Conservation (phyloP, 345 rosid species). For the Euphorbia pulcherrima region DNA sequence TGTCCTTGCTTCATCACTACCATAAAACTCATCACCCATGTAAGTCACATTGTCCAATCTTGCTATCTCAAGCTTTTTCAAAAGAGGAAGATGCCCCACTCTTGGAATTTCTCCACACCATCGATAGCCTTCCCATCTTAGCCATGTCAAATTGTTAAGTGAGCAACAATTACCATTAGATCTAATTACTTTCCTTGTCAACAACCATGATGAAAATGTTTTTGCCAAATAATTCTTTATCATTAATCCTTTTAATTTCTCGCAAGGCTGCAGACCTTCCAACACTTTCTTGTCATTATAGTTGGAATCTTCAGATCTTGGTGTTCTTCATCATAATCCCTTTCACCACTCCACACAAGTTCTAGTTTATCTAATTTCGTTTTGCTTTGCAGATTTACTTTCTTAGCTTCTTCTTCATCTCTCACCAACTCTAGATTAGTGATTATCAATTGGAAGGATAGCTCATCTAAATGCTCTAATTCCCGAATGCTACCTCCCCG, state of each 20-base stretch:
- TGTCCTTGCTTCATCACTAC: too few species aligned
- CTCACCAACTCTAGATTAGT: constrained; percentile 4
- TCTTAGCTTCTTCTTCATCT: constrained; percentile 14
- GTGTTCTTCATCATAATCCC: too few species aligned
- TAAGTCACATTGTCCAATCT: too few species aligned
- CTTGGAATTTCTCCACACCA: too few species aligned
- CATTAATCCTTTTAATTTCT: background rate
- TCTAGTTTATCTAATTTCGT: background rate
- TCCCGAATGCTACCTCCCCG: background rate
- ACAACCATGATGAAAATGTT: constrained; percentile 10
- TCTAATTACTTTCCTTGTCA: background rate
- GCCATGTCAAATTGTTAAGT: too few species aligned
- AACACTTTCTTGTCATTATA: constrained; percentile 13
- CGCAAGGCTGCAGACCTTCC: constrained; percentile 19
- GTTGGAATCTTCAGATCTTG: too few species aligned
- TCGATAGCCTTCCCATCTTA: too few species aligned
- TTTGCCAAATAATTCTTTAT: constrained; percentile 5
- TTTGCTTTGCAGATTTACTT: constrained; percentile 4
- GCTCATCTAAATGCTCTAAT: background rate
- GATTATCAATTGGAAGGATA: background rate
- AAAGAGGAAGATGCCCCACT: too few species aligned
- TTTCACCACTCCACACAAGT: background rate
- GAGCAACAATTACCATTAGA: too few species aligned
- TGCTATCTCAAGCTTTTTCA: too few species aligned
- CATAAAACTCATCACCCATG: too few species aligned